Conservation (phyloP, 1,139 yeast genomes). For the Arxiozyma heterogenica region DNA sequence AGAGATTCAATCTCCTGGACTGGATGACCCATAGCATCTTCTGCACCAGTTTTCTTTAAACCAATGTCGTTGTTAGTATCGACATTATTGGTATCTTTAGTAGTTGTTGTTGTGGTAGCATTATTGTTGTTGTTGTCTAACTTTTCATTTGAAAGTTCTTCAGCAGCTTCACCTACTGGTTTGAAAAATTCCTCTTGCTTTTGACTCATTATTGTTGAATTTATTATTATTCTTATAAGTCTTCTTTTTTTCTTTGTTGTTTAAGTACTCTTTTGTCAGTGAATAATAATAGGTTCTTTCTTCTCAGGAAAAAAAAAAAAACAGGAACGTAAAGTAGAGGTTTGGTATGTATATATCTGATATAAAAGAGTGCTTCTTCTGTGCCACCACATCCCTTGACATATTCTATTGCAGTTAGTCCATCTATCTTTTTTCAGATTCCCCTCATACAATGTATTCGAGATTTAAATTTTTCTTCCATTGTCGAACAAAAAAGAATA, state of each 20-base stretch:
- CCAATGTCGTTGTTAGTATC: conserved; percentile 27
- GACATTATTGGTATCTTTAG: not conserved
- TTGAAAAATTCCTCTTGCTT: conserved; percentile 39
- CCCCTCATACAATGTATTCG: not conserved
- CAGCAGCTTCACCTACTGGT: conserved; percentile 51
- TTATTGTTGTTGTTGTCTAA: not conserved
- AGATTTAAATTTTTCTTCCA: not conserved
- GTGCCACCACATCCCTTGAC: not conserved
- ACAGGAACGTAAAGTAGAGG: too few relatives aligned
- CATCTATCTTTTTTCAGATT: not conserved
- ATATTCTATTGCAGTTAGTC: not conserved
- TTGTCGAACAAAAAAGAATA: not conserved
- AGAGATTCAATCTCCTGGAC: conserved; percentile 90
- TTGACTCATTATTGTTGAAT: not conserved
- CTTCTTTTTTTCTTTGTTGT: too few relatives aligned
- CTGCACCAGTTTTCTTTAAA: conserved; percentile 49
- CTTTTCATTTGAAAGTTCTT: conserved; percentile 12
- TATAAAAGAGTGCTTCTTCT: too few relatives aligned
- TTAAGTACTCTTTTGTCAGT: not conserved
- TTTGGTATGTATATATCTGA: not conserved
- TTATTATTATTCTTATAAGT: too few relatives aligned
- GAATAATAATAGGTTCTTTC: not conserved
- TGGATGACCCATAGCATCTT: conserved; percentile 82
- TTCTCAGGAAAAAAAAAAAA: too few relatives aligned
- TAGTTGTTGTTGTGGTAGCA: not conserved